Evolutionary conservation across 257 asterid species (phyloP), one percentile per base, ranked within the genome.

Genomic region (Solanum dulcamara): DNA sequence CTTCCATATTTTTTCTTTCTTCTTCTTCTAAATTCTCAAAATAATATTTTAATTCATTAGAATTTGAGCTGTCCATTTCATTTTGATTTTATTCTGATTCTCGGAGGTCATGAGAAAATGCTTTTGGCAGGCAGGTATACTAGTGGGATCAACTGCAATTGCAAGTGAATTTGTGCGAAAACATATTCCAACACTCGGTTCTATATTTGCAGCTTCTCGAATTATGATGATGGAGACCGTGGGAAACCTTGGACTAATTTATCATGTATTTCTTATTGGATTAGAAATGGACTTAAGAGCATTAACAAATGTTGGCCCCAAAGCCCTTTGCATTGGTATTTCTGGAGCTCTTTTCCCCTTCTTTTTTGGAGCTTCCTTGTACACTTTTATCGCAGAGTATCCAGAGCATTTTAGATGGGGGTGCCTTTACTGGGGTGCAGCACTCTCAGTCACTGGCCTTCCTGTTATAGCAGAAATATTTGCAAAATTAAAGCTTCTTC

Each of bases 371-470:
- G 68, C 84, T 10, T 30, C 44, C 8, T 46, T 83, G 20, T 86
- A 86, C 28, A 24, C 38, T 15, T 86, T 74, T 28, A 26, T 83
- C 38, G 12, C 48, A n/a, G 28, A 33, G 17, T 81, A 51, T 33
- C 37, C 37, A 24, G 12, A 83, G 53, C 55, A 74, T 55, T 83
- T 60, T 7, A 30, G 18, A 17, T 15, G 72, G 53, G 90, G 90
- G 3, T 81, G 35, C 66, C 62, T 87, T 44, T 87, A 80, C 20
- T 84, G 88, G 87, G 89, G 87, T 14, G 84, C 37, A 24, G 88
- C 82, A 26, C 89, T 87, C 30, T 84, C 88, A 62, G 86, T 85
- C 72, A 84, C 89, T 28, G 88, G 89, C 37, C 33, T 87, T 37
- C 80, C 86, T 17, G 81, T 71, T 48, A 42, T 85, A n/a, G 89